Base-by-base conservation (phyloP, 2,329 filamentous ascomycete genomes). In the Exophiala calicioides region DNA sequence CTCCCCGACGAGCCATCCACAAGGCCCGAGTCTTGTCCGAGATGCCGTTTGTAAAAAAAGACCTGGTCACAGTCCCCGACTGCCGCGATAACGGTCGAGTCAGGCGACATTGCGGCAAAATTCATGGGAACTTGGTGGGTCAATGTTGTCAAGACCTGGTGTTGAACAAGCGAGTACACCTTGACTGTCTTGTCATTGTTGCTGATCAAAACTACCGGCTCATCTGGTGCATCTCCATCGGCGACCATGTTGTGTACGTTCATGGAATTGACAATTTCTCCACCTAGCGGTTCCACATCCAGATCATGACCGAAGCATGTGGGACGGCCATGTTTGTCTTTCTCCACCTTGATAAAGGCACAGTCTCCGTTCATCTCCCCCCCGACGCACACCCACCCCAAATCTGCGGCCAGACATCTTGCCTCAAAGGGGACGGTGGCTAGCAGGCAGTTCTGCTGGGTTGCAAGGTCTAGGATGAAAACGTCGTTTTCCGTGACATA, bases 171-270 rank as follows among this genome's bases (percentile, higher is more conserved):
- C 37, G 84, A 86, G 62, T 94, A 88, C n/a, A 96, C 71, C 20
- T 85, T 85, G 46, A 97, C 86, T 1, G 87, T 89, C 64, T 84
- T 85, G 70, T 97, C 93, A 64, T 98, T 98, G 70, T 96, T 96
- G 82, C 60, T 96, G 71, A 34, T 88, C 78, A 40, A 59, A 35
- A 70, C 78, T 12, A 85, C 66, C 51, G 78, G 75, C 59, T 84
- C 80, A 57, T 80, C 74, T 23, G 74, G 67, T 3, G 60, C 58
- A 29, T 70, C 65, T 27, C 68, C 65, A 36, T 65, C 64, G 8
- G 67, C 64, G 40, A 72, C 68, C 27, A 80, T 66, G 29, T 75
- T 76, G 67, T 84, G 80, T 53, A 85, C 76, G 2, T 79, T 81
- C 54, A 85, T 80, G 2, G 81, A 84, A 62, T 85, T 85, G 50